Percentiles rank a stretch among this genome's conserved stretches.
These are phyloP conservation scores for Cladorrhinum sp. DNA, from an alignment of 2,329 filamentous ascomycete genomes.

Conservation along the genomic window DNA sequence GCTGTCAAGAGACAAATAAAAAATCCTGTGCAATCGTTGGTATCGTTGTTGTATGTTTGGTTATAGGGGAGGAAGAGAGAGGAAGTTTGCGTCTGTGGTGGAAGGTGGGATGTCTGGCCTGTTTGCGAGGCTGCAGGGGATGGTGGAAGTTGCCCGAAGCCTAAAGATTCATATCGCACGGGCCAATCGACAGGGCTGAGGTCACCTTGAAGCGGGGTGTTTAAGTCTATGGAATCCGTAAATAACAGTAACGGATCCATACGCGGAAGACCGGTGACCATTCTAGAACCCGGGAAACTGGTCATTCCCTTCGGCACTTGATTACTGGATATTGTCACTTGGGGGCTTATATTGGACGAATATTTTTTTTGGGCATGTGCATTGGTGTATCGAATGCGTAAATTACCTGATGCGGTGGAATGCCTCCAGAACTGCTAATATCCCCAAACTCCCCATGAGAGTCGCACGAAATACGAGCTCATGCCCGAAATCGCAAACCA, in stretches of 20 bases:
- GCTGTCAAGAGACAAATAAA: background rate
- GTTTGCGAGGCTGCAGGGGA: slow-evolving; percentile 25
- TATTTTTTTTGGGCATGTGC: too few relatives aligned
- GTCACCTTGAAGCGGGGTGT: slow-evolving; percentile 5
- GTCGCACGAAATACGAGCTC: background rate
- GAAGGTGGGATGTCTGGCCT: slow-evolving; percentile 11
- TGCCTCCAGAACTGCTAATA: background rate
- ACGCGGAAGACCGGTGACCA: background rate
- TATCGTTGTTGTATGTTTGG: background rate
- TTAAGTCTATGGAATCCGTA: background rate
- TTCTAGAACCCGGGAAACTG: slow-evolving; percentile 5
- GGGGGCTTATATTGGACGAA: too few relatives aligned
- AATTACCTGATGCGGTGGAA: background rate
- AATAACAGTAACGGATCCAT: background rate
- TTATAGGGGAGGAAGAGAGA: background rate
- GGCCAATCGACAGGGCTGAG: slow-evolving; percentile 29
- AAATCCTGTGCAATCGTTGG: background rate
- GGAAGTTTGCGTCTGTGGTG: slow-evolving; percentile 4
- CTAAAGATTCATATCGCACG: slow-evolving; percentile 36
- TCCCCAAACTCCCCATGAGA: background rate
- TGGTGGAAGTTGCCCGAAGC: slow-evolving; percentile 44
- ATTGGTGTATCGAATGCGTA: background rate
- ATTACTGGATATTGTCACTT: background rate
- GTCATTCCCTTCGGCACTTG: background rate
- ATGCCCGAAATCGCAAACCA: background rate